phyloP scores from a whole-genome alignment of 208 protist species.

The Acanthamoeba culbertsoni region DNA sequence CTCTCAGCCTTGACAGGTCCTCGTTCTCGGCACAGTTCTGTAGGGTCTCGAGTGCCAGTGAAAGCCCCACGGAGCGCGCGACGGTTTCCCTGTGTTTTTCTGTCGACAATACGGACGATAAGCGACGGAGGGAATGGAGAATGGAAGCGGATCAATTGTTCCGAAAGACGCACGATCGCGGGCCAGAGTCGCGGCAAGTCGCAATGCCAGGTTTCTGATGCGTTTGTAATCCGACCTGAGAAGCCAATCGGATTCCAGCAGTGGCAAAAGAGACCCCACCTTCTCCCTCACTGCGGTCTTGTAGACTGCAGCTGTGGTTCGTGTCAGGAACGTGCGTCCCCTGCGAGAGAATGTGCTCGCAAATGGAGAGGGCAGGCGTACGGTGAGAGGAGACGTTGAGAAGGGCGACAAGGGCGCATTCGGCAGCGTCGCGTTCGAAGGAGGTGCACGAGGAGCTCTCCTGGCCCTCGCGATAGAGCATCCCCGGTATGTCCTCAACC shows the following conservation, averaged over 20 bases:
- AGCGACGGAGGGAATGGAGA: too few species aligned
- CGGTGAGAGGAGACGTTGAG: background rate
- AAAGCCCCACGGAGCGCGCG: background rate
- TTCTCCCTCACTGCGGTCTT: background rate
- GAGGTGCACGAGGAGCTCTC: background rate
- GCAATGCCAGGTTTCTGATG: background rate
- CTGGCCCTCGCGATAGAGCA: background rate
- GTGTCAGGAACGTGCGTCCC: background rate
- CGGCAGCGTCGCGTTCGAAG: background rate
- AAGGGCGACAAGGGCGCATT: background rate
- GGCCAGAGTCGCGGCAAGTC: background rate
- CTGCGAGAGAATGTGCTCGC: background rate
- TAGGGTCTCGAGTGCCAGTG: background rate
- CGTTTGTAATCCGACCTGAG: slow-evolving; percentile 29
- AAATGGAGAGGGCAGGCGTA: background rate
- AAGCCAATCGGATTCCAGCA: background rate
- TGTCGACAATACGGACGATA: too few species aligned
- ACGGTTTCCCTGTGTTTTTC: background rate
- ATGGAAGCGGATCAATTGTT: too few species aligned
- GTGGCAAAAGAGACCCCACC: background rate
- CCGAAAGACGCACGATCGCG: background rate
- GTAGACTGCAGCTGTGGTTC: background rate
- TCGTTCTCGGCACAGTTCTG: background rate
- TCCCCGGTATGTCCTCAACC: background rate
- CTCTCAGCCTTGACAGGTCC: background rate